These are phyloP conservation scores for Cyclaneusma minus DNA, from an alignment of 2,329 filamentous ascomycete genomes.

Conservation along the genomic window DNA sequence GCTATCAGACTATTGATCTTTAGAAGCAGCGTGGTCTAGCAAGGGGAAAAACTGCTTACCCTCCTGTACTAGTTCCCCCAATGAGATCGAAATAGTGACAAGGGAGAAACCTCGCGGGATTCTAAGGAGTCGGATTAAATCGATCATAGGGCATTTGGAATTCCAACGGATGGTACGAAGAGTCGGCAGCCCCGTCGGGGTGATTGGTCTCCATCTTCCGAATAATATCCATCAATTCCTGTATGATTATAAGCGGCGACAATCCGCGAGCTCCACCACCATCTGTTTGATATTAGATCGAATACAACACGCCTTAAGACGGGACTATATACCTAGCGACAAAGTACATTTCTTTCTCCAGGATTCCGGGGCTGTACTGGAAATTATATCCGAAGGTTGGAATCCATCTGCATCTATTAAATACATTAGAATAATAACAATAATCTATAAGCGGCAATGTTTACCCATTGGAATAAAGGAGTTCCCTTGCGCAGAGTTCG, in stretches of 20 bases:
- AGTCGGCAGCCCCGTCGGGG: constrained; percentile 1
- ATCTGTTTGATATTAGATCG: constrained; percentile 8
- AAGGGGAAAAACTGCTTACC: too few relatives aligned
- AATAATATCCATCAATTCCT: constrained; percentile 19
- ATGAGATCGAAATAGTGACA: too few relatives aligned
- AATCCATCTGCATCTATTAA: constrained; percentile 1
- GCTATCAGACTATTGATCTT: constrained; percentile 32
- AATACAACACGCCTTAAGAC: not conserved
- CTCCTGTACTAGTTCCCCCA: too few relatives aligned
- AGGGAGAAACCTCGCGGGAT: too few relatives aligned
- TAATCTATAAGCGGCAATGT: too few relatives aligned
- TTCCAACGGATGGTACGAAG: too few relatives aligned
- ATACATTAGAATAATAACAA: too few relatives aligned
- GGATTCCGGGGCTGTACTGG: not conserved
- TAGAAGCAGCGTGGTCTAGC: too few relatives aligned
- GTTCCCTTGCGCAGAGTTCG: too few relatives aligned
- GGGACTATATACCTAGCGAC: not conserved
- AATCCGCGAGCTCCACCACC: constrained; percentile 22
- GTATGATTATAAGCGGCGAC: constrained; percentile 19
- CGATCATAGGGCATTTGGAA: too few relatives aligned
- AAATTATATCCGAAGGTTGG: not conserved
- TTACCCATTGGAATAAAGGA: too few relatives aligned
- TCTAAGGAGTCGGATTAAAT: too few relatives aligned
- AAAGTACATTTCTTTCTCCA: not conserved
- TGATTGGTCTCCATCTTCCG: not conserved